phyloP scores from a whole-genome alignment of 805 yeast species.

The Cyberlindnera sargentensis region DNA sequence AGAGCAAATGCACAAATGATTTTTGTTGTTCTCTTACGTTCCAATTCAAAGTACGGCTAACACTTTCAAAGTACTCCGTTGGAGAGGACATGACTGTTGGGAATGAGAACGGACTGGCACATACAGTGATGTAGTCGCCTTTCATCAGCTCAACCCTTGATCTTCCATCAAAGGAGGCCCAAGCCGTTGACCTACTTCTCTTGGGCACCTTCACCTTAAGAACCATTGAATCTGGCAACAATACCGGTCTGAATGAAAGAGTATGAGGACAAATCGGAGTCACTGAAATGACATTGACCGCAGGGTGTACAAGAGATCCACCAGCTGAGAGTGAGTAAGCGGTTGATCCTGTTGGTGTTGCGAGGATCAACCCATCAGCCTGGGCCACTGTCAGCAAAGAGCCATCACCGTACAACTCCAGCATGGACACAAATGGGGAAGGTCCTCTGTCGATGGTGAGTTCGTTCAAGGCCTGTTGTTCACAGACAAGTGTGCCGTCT shows the following conservation, averaged over 20 bases:
- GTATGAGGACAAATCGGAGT: slow-evolving; percentile 98
- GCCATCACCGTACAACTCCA: slow-evolving; percentile 86
- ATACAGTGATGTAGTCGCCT: slow-evolving; percentile 81
- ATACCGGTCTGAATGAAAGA: slow-evolving; percentile 82
- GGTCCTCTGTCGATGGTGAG: slow-evolving; percentile 92
- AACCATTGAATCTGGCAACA: slow-evolving; percentile 89
- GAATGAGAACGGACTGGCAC: slow-evolving; percentile 86
- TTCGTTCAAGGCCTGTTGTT: slow-evolving; percentile 79
- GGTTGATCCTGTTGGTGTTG: slow-evolving; percentile 95
- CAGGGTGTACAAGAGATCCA: slow-evolving; percentile 91
- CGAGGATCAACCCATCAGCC: slow-evolving; percentile 88
- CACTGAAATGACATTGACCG: slow-evolving; percentile 84
- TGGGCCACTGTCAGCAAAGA: slow-evolving; percentile 81
- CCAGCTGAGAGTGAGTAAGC: slow-evolving; percentile 95
- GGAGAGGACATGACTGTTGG: slow-evolving; percentile 80
- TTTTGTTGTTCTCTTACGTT: slow-evolving; percentile 85
- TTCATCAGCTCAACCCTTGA: slow-evolving; percentile 70
- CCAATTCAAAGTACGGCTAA: slow-evolving; percentile 87
- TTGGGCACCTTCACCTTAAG: slow-evolving; percentile 78
- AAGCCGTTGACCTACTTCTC: slow-evolving; percentile 81
- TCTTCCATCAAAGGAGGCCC: slow-evolving; percentile 96
- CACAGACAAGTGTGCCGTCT: slow-evolving; percentile 34
- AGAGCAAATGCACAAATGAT: slow-evolving; percentile 58
- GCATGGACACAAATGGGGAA: slow-evolving; percentile 82
- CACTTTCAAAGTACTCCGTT: slow-evolving; percentile 77